Evolutionary conservation across 2,329 filamentous ascomycete species (phyloP).

Genomic region (Apiospora phragmitis): DNA sequence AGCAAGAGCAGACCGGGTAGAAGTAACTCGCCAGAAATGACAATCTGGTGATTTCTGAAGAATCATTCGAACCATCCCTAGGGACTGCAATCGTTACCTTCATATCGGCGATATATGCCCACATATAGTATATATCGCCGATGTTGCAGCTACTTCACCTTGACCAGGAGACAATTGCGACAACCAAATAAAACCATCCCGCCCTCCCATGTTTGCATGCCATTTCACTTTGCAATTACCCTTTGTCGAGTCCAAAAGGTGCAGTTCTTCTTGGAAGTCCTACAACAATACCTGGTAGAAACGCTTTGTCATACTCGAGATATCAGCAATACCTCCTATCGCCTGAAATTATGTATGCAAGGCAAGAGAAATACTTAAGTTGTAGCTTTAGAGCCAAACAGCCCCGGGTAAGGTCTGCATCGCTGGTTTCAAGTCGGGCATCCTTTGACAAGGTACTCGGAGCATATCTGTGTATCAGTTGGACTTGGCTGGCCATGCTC

Average conservation of each 20-base stretch:
- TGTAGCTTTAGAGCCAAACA: background rate
- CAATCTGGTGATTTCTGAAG: background rate
- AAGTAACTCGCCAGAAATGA: background rate
- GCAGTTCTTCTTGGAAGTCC: background rate
- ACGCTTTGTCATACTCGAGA: background rate
- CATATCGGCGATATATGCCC: background rate
- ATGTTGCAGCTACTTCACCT: background rate
- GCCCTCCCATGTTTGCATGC: background rate
- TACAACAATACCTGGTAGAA: background rate
- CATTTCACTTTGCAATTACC: background rate
- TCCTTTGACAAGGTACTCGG: background rate
- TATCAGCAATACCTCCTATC: background rate
- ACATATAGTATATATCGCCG: background rate
- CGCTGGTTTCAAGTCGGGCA: background rate
- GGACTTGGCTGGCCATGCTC: background rate
- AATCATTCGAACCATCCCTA: background rate
- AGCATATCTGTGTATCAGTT: background rate
- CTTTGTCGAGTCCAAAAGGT: background rate
- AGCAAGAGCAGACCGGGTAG: background rate
- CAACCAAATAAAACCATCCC: background rate
- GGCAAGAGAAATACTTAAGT: background rate
- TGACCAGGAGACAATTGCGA: background rate
- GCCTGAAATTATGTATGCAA: background rate
- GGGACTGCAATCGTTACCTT: background rate
- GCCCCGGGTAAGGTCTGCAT: background rate